A percentile compares a stretch with the other conserved stretches of the same genome.
These are phyloP conservation scores for Globisporangium middletonii DNA, from an alignment of 352 stramenopile species.

Conservation along the genomic window DNA sequence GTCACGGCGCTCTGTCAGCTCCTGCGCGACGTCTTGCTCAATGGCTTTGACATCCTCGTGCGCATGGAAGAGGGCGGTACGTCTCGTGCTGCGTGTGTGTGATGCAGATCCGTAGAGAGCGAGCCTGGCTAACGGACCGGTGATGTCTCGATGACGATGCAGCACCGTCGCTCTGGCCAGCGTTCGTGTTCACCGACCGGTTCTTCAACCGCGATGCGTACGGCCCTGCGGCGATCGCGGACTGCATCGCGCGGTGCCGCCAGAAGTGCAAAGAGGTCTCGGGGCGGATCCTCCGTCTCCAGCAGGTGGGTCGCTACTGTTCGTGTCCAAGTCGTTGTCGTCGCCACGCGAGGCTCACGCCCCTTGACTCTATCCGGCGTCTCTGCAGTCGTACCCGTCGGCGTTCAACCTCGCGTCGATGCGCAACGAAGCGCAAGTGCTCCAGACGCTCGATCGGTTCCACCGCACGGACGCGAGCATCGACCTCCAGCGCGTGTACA, in stretches of 20 bases:
- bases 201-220: conserved; percentile 70
- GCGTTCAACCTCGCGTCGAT: conserved; percentile 30
- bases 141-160: conserved; percentile 1
- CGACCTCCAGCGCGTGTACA: conserved; percentile 66
- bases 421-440: conserved; percentile 69
- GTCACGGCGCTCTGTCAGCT: conserved; percentile 63
- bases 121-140: background rate
- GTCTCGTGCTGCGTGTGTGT: conserved; percentile 2
- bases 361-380: background rate
- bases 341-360: background rate
- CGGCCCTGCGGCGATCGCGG: conserved; percentile 34
- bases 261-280: conserved; percentile 47
- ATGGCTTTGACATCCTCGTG: conserved; percentile 66
- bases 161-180: conserved; percentile 68
- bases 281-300: conserved; percentile 61
- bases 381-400: conserved; percentile 20
- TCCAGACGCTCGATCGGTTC: conserved; percentile 78
- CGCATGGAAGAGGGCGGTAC: conserved; percentile 78
- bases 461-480: conserved; percentile 68
- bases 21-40: conserved; percentile 64
- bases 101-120: background rate
- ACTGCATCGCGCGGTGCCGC: conserved; percentile 43
- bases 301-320: conserved; percentile 26
- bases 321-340: background rate
- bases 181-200: conserved; percentile 58